Percentiles rank a stretch among this genome's conserved stretches.
Evolutionary conservation across 768 basidiomycete species (phyloP).

Genomic region (Epithele typhae): DNA sequence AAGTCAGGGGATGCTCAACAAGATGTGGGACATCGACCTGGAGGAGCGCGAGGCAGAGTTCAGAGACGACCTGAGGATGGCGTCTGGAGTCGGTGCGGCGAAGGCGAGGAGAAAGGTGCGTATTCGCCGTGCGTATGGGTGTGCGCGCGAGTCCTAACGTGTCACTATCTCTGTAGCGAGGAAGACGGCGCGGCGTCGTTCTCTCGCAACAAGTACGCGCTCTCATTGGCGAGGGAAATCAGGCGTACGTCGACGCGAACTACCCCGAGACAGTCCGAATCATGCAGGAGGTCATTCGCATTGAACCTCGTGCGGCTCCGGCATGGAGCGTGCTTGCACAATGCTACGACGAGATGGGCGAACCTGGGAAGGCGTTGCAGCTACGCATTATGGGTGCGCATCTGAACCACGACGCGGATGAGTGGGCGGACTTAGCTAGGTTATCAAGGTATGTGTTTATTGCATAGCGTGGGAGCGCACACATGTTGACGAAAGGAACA

Average conservation of each 20-base stretch:
- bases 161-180: conserved; percentile 20
- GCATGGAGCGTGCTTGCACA: conserved; percentile 90
- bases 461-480: no score
- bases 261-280: conserved; percentile 65
- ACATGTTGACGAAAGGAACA: no score
- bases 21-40: conserved; percentile 72
- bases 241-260: conserved; percentile 74
- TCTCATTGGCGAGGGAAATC: conserved; percentile 83
- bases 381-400: conserved; percentile 89
- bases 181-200: conserved; percentile 50
- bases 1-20: conserved; percentile 43
- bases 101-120: conserved; percentile 43
- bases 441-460: conserved; percentile 50
- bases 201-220: conserved; percentile 69
- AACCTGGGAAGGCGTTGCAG: conserved; percentile 70
- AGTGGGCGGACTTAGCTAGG: conserved; percentile 78
- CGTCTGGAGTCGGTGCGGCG: conserved; percentile 64
- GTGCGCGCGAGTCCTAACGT: no score
- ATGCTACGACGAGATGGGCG: conserved; percentile 71
- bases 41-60: conserved; percentile 68
- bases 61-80: conserved; percentile 67
- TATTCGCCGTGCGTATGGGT: conserved; percentile 1
- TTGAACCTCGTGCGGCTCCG: conserved; percentile 78
- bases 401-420: conserved; percentile 76
- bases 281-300: conserved; percentile 90